Evolutionary conservation across 805 yeast genomes (phyloP).

Genomic region (Myxozyma lipomycoides): DNA sequence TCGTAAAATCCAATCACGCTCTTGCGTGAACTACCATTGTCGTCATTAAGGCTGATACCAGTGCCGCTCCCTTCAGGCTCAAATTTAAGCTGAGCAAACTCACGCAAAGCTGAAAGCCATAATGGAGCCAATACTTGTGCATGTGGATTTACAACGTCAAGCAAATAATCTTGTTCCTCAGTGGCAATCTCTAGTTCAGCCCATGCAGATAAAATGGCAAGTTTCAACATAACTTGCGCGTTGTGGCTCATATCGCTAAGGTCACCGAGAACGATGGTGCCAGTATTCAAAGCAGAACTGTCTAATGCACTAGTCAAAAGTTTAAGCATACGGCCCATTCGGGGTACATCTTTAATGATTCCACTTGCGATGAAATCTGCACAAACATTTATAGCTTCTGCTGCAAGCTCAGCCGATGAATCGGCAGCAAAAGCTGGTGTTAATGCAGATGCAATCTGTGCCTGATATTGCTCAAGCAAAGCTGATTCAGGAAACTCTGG

Average conservation of each 20-base stretch:
- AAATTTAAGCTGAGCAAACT: slow-evolving; percentile 65
- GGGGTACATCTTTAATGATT: slow-evolving; percentile 46
- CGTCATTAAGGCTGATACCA: neutral
- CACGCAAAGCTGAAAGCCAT: slow-evolving; percentile 75
- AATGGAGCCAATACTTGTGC: slow-evolving; percentile 60
- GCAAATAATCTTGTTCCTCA: slow-evolving; percentile 37
- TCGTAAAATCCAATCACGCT: slow-evolving; percentile 44
- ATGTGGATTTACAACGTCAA: slow-evolving; percentile 46
- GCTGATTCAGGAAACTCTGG: slow-evolving; percentile 69
- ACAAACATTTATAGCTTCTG: slow-evolving; percentile 70
- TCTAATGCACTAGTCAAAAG: slow-evolving; percentile 65
- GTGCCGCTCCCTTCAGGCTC: slow-evolving; percentile 37
- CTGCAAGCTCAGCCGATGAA: slow-evolving; percentile 67
- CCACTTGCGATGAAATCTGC: slow-evolving; percentile 70
- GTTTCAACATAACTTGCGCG: slow-evolving; percentile 37
- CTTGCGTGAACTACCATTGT: slow-evolving; percentile 12
- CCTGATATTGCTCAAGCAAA: slow-evolving; percentile 86
- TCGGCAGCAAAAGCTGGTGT: slow-evolving; percentile 78
- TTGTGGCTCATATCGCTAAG: slow-evolving; percentile 37
- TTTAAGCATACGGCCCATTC: slow-evolving; percentile 55
- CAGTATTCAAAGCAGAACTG: slow-evolving; percentile 36
- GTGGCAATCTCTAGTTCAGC: slow-evolving; percentile 39
- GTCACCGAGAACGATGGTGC: slow-evolving; percentile 37
- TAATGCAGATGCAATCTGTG: slow-evolving; percentile 85
- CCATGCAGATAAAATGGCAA: slow-evolving; percentile 44